These are phyloP conservation scores for Aegilops umbellulata DNA, from an alignment of 176 grass and related monocot species.

Conservation along the genomic window DNA sequence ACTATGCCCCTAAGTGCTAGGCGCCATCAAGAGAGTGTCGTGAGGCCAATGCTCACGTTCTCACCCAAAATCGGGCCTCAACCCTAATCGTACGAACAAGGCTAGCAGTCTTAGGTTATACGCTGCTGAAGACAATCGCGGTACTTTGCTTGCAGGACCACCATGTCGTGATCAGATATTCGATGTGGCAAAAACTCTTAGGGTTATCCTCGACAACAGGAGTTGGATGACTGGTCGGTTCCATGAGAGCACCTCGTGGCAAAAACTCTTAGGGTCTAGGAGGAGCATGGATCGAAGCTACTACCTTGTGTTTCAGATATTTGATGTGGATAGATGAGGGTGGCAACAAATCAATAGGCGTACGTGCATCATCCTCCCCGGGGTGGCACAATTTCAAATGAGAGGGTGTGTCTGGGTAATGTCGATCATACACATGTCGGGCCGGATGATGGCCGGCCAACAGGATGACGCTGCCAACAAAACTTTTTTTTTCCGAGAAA, in stretches of 20 bases:
- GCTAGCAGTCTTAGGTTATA: neutral
- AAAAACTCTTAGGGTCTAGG: neutral
- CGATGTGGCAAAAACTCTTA: too few relatives aligned
- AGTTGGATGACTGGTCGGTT: neutral
- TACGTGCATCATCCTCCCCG: neutral
- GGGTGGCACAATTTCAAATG: slow-evolving; percentile 32
- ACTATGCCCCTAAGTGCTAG: too few relatives aligned
- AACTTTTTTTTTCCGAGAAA: neutral
- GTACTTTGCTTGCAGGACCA: neutral
- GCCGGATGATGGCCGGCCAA: slow-evolving; percentile 16
- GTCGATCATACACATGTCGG: neutral
- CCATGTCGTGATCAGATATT: neutral
- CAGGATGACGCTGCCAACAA: slow-evolving; percentile 12
- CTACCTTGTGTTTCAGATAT: slow-evolving; percentile 22
- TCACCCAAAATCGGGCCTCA: neutral
- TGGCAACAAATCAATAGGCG: slow-evolving; percentile 2
- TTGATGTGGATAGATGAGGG: slow-evolving; percentile 35
- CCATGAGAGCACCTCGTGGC: neutral
- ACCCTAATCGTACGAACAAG: neutral
- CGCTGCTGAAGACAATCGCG: neutral
- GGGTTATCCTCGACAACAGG: neutral
- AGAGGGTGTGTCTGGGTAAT: slow-evolving; percentile 26
- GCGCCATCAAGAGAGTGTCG: too few relatives aligned
- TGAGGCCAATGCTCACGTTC: neutral
- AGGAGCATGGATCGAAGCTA: neutral